A percentile compares a stretch with the other conserved stretches of the same genome.
Conservation (phyloP, 176 grass and related monocot genomes). For the Elymus sibiricus region DNA sequence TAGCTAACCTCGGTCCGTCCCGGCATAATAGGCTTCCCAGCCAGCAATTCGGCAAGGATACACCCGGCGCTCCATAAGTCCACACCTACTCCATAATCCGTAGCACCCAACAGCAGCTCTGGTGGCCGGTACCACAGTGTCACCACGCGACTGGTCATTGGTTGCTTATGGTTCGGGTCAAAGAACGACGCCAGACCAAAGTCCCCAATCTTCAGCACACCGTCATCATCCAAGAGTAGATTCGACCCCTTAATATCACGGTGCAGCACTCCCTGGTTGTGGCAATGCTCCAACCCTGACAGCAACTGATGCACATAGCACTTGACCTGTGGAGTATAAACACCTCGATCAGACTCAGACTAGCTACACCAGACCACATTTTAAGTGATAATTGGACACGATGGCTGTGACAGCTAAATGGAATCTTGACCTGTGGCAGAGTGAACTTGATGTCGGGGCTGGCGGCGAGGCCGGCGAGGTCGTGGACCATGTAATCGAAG, state of each 20-base stretch:
- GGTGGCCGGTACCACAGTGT: slow-evolving; percentile 83
- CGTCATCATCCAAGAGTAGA: slow-evolving; percentile 65
- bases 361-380: background rate
- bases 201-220: slow-evolving; percentile 71
- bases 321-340: slow-evolving; percentile 58
- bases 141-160: slow-evolving; percentile 79
- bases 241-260: slow-evolving; percentile 86
- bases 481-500: slow-evolving; percentile 88
- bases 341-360: slow-evolving; percentile 8
- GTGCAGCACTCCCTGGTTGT: slow-evolving; percentile 63
- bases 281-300: slow-evolving; percentile 81
- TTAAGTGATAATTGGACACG: background rate
- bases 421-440: slow-evolving; percentile 67
- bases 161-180: slow-evolving; percentile 75
- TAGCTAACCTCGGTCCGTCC: slow-evolving; percentile 76
- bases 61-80: slow-evolving; percentile 86
- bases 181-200: slow-evolving; percentile 70
- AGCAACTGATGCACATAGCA: slow-evolving; percentile 84
- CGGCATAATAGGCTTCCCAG: slow-evolving; percentile 87
- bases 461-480: slow-evolving; percentile 75
- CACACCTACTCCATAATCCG: slow-evolving; percentile 67
- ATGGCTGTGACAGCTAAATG: background rate
- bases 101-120: slow-evolving; percentile 69
- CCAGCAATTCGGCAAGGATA: slow-evolving; percentile 75
- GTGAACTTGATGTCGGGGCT: slow-evolving; percentile 92